Conservation (phyloP, 176 grass and related monocot genomes). For the Chrysopogon serrulatus region DNA sequence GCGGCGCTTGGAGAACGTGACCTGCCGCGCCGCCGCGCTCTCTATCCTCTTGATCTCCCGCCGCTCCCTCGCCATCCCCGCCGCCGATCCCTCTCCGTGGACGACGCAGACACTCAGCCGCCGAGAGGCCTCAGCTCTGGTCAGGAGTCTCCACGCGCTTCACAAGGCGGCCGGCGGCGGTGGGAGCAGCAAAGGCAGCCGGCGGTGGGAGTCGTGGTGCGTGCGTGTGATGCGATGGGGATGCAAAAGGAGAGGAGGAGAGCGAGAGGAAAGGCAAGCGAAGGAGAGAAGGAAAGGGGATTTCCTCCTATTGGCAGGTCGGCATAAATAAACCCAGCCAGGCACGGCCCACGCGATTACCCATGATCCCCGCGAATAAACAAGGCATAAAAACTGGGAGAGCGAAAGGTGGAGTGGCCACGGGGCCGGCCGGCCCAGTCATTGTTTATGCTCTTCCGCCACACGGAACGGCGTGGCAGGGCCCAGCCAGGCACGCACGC, state of each 20-base stretch:
- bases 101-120: not conserved
- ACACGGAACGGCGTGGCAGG: not conserved
- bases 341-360: conserved; percentile 12
- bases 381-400: not conserved
- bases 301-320: conserved; percentile 36
- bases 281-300: not conserved
- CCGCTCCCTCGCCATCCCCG: conserved; percentile 74
- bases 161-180: not conserved
- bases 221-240: conserved; percentile 10
- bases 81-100: not conserved
- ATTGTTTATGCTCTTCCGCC: conserved; percentile 25
- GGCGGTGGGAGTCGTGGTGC: not conserved
- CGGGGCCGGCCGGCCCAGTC: conserved; percentile 30
- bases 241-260: conserved; percentile 19
- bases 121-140: no score
- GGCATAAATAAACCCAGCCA: conserved; percentile 22
- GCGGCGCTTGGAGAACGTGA: conserved; percentile 94
- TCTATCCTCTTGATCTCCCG: conserved; percentile 83
- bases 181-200: not conserved
- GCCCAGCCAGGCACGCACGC: not conserved
- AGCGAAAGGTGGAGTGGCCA: not conserved
- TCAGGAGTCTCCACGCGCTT: not conserved
- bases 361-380: conserved; percentile 18
- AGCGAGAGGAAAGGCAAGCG: not conserved
- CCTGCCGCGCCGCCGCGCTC: conserved; percentile 86